Percentiles rank a stretch among this genome's conserved stretches.
Evolutionary conservation across 768 basidiomycete genomes (phyloP).

Genomic region (Russula virescens): DNA sequence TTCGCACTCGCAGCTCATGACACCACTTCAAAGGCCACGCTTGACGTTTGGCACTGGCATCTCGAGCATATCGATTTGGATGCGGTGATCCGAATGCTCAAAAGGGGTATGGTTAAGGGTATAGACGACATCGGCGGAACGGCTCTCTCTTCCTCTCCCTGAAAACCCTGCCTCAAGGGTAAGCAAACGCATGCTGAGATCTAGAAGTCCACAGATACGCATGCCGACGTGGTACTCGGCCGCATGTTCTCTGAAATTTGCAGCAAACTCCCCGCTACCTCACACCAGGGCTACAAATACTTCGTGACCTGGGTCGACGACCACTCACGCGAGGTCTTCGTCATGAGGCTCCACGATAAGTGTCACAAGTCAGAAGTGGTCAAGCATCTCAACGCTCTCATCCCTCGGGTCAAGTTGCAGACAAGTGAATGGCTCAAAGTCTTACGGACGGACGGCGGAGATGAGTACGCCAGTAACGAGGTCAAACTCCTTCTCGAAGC

Average conservation of each 20-base stretch:
- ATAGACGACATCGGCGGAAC: conserved; percentile 10
- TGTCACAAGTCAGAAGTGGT: conserved; percentile 21
- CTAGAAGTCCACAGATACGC: conserved; percentile 1
- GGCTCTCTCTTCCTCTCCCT: not conserved
- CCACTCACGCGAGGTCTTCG: conserved; percentile 21
- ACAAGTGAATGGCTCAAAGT: conserved; percentile 16
- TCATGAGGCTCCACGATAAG: conserved; percentile 20
- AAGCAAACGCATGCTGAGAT: conserved; percentile 25
- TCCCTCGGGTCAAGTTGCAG: conserved; percentile 16
- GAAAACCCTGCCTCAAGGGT: conserved; percentile 26
- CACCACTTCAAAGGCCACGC: not conserved
- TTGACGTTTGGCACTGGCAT: not conserved
- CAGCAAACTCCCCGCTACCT: conserved; percentile 21
- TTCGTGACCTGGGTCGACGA: conserved; percentile 26
- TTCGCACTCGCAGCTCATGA: no score
- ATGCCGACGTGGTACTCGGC: not conserved
- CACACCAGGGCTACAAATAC: conserved; percentile 18
- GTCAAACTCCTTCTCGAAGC: conserved; percentile 15
- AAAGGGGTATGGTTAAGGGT: not conserved
- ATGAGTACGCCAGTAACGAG: conserved; percentile 24
- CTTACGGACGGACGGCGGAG: conserved; percentile 1
- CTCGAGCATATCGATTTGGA: not conserved
- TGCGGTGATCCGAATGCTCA: not conserved
- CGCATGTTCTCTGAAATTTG: conserved; percentile 25
- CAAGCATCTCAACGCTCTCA: conserved; percentile 17